These are phyloP conservation scores for Aechmea fasciata DNA, from an alignment of 176 grass and related monocot genomes.

Conservation along the genomic window DNA sequence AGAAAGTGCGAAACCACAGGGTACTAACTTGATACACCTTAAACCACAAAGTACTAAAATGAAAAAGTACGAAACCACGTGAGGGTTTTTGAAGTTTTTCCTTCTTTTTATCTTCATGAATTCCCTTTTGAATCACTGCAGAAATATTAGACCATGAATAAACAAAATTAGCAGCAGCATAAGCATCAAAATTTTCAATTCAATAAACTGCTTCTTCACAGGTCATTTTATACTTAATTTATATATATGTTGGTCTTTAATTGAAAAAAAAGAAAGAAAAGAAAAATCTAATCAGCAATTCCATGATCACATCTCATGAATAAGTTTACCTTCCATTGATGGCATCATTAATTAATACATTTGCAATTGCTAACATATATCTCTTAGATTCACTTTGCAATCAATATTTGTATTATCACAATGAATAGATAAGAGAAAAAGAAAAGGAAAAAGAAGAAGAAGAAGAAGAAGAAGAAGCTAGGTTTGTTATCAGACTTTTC, in stretches of 20 bases:
- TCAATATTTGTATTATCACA: too few relatives aligned
- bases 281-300: neutral
- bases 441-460: too few relatives aligned
- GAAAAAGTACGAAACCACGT: too few relatives aligned
- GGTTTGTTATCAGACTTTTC: slow-evolving; percentile 32
- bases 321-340: neutral
- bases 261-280: neutral
- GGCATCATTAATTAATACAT: too few relatives aligned
- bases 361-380: too few relatives aligned
- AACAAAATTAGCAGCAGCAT: neutral
- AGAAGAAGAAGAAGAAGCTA: neutral
- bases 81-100: too few relatives aligned
- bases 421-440: too few relatives aligned
- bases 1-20: too few relatives aligned
- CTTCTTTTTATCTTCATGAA: too few relatives aligned
- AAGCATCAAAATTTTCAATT: neutral
- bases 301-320: neutral
- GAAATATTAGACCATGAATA: neutral
- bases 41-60: too few relatives aligned
- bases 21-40: too few relatives aligned
- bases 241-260: neutral
- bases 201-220: neutral
- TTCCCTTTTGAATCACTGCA: neutral
- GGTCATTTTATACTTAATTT: neutral
- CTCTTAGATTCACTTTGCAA: too few relatives aligned